Evolutionary conservation across 345 rosid species (phyloP), one percentile per base, ranked within the genome.

Genomic region (Populus alba): DNA sequence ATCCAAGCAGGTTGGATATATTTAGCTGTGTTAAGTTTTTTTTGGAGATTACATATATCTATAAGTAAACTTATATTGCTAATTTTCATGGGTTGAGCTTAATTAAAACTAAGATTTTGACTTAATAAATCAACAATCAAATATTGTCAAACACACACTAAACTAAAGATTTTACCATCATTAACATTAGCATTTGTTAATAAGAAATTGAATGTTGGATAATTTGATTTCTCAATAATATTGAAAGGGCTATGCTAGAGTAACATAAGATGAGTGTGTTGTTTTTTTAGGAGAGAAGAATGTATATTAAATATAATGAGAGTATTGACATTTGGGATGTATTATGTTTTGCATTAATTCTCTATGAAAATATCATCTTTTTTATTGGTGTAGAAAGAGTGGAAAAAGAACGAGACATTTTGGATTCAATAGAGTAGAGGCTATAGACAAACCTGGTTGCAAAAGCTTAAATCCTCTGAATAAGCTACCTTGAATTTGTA

Each of bases 391-490:
- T 51, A 38, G 5, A 13, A 55, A 31, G 17, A 27, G n/a, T 41
- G 15, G 27, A 25, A 20, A 11, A 62, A 75, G 66, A 43, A 66
- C 2, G 72, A 66, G 12, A 18, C 49, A 8, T 37, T 22, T 25
- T 8, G n/a, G 43, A 35, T 35, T 17, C 9, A 13, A 31, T 2
- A 31, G 29, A n/a, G 37, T 7, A 29, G 35, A 66, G 3, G 59
- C 2, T 23, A 67, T 75, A 37, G 5, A 33, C 35, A 33, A 66
- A 87, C 87, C 85, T 85, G 87, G 25, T 86, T 87, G 23, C 88
- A 85, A 73, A 86, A 88, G 75, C 62, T 81, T 45, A 84, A 77
- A 67, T 86, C 84, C 73, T 88, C 87, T 0, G 88, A 88, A 13
- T 83, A 83, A 72, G 74, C 85, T 22, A 86, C 85, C 31, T 77